Percentiles rank a stretch among this genome's conserved stretches.
These are phyloP conservation scores for Actinomortierella wolfii DNA, from an alignment of 371 early-diverging fungal species.

Conservation along the genomic window DNA sequence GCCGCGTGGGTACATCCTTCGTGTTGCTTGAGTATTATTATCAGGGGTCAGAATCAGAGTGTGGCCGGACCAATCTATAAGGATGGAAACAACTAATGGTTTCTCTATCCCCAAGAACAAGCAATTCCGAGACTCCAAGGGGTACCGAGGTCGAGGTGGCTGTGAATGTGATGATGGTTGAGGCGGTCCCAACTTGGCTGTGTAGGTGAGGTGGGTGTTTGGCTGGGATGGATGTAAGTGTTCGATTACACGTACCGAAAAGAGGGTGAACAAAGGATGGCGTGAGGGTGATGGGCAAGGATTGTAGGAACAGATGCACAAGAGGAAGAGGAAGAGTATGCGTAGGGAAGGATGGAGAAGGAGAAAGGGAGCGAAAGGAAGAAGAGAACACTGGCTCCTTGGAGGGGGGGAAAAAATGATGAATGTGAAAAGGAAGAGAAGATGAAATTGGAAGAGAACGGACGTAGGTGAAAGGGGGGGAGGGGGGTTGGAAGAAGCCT, in stretches of 20 bases:
- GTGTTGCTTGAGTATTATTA: too few relatives aligned
- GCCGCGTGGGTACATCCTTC: too few relatives aligned
- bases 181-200: conserved; percentile 7
- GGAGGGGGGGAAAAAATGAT: neutral
- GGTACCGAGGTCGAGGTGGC: too few relatives aligned
- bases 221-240: neutral
- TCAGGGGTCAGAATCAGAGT: too few relatives aligned
- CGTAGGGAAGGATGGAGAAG: neutral
- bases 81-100: too few relatives aligned
- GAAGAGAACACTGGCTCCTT: neutral
- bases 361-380: neutral
- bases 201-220: neutral
- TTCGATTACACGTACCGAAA: neutral
- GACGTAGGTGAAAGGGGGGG: too few relatives aligned
- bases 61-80: too few relatives aligned
- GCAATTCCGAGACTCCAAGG: too few relatives aligned
- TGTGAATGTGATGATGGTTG: too few relatives aligned
- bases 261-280: neutral
- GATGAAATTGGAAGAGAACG: neutral
- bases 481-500: too few relatives aligned
- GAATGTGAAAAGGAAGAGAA: conserved; percentile 18
- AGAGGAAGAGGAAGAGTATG: neutral
- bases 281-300: neutral
- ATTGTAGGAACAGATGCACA: neutral
- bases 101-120: too few relatives aligned